Conservation (phyloP, 306 rosid genomes). For the Phaseolus lunatus region DNA sequence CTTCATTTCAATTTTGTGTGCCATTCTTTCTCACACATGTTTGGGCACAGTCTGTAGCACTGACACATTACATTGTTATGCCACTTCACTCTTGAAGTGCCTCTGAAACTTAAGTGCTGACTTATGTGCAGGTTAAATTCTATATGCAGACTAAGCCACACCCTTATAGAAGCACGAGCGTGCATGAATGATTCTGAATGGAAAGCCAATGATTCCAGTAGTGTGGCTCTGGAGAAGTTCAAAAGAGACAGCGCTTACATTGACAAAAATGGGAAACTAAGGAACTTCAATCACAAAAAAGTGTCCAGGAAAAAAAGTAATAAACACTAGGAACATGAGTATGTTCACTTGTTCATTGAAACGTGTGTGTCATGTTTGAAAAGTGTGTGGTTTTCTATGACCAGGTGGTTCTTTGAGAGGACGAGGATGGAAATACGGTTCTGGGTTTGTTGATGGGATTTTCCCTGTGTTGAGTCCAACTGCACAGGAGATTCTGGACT, state of each 20-base stretch:
- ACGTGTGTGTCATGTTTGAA: slow-evolving; percentile 37
- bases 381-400: slow-evolving; percentile 30
- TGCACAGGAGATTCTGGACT: slow-evolving; percentile 70
- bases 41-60: slow-evolving; percentile 2
- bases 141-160: slow-evolving; percentile 43
- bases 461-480: slow-evolving; percentile 86
- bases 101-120: slow-evolving; percentile 28
- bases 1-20: slow-evolving; percentile 30
- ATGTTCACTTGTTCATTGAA: slow-evolving; percentile 20
- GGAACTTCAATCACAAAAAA: slow-evolving; percentile 85
- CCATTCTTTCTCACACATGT: slow-evolving; percentile 2
- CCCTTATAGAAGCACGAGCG: slow-evolving; percentile 48
- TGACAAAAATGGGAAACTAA: slow-evolving; percentile 78
- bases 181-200: slow-evolving; percentile 48
- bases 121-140: slow-evolving; percentile 46
- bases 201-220: slow-evolving; percentile 58
- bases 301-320: slow-evolving; percentile 84
- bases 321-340: slow-evolving; percentile 8
- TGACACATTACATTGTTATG: background rate
- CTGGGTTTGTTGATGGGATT: slow-evolving; percentile 94
- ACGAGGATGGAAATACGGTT: slow-evolving; percentile 91
- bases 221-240: slow-evolving; percentile 65
- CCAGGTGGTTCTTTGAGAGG: slow-evolving; percentile 97
- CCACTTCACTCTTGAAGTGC: no score
- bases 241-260: slow-evolving; percentile 74